Conservation (phyloP, 1,284 basidiomycete species). For the Porogramme epimiltina region DNA sequence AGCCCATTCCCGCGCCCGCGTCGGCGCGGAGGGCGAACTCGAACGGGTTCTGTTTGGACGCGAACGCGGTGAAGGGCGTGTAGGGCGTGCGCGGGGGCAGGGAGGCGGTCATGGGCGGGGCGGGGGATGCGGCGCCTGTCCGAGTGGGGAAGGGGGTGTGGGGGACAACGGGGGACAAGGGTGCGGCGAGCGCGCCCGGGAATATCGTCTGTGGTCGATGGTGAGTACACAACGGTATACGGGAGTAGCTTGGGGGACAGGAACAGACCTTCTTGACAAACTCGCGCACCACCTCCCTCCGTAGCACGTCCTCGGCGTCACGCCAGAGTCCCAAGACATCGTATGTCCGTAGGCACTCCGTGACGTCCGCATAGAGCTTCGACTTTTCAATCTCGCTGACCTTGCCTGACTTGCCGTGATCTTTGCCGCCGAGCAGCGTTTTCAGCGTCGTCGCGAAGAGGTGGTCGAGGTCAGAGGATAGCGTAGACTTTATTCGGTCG, state of each 20-base stretch:
- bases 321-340: conserved; percentile 80
- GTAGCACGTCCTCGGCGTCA: conserved; percentile 84
- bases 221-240: not conserved
- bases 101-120: conserved; percentile 26
- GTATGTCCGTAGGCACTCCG: conserved; percentile 83
- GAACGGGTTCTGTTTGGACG: conserved; percentile 51
- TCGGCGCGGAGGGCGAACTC: conserved; percentile 31
- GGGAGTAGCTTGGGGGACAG: not conserved
- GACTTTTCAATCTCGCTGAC: conserved; percentile 60
- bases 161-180: conserved; percentile 75
- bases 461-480: conserved; percentile 83
- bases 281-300: conserved; percentile 65
- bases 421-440: conserved; percentile 48
- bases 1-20: conserved; percentile 13
- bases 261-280: conserved; percentile 76
- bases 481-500: conserved; percentile 75
- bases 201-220: conserved; percentile 61
- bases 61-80: conserved; percentile 64
- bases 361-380: conserved; percentile 64
- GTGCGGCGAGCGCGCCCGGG: conserved; percentile 63
- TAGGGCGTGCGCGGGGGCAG: conserved; percentile 63
- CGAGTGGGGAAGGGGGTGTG: conserved; percentile 61
- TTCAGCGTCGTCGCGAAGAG: conserved; percentile 65
- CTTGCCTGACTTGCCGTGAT: conserved; percentile 38
- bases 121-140: conserved; percentile 13